These are phyloP conservation scores for Aspergillus sojae DNA, from an alignment of 2,329 filamentous ascomycete species.

Conservation along the genomic window DNA sequence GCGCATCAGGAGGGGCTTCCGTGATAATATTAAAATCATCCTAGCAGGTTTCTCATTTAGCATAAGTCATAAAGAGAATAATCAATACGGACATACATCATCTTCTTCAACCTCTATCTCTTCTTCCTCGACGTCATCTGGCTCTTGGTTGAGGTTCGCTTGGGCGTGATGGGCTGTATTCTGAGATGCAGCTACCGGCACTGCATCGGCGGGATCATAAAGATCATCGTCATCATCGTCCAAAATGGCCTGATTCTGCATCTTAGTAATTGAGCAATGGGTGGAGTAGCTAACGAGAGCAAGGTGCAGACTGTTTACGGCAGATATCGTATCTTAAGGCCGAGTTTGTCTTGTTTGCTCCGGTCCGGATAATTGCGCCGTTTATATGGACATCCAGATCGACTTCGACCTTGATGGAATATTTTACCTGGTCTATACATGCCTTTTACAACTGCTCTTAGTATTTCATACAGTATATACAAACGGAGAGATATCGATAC, in stretches of 20 bases:
- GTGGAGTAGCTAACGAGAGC: conserved; percentile 6
- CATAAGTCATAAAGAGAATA: background rate
- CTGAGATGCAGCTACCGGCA: conserved; percentile 33
- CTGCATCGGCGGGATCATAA: conserved; percentile 45
- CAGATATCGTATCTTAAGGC: conserved; percentile 17
- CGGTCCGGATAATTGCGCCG: background rate
- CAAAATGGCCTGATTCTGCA: conserved; percentile 33
- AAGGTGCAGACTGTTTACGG: conserved; percentile 21
- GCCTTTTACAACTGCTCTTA: background rate
- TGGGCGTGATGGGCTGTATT: conserved; percentile 32
- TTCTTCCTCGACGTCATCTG: conserved; percentile 42
- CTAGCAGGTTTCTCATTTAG: conserved; percentile 25
- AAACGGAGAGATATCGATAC: background rate
- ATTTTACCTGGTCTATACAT: background rate
- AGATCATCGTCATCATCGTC: conserved; percentile 53
- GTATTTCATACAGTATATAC: background rate
- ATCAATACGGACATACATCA: conserved; percentile 22
- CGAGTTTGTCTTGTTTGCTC: conserved; percentile 29
- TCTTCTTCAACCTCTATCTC: conserved; percentile 47
- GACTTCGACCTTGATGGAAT: background rate
- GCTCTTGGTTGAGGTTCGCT: conserved; percentile 35
- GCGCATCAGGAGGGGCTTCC: conserved; percentile 47
- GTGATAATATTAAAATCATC: conserved; percentile 55
- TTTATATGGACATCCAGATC: background rate
- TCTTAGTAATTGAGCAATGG: conserved; percentile 5